A percentile compares a stretch with the other conserved stretches of the same genome.
Conservation (phyloP, 768 basidiomycete species). For the Leccinellum albellum region DNA sequence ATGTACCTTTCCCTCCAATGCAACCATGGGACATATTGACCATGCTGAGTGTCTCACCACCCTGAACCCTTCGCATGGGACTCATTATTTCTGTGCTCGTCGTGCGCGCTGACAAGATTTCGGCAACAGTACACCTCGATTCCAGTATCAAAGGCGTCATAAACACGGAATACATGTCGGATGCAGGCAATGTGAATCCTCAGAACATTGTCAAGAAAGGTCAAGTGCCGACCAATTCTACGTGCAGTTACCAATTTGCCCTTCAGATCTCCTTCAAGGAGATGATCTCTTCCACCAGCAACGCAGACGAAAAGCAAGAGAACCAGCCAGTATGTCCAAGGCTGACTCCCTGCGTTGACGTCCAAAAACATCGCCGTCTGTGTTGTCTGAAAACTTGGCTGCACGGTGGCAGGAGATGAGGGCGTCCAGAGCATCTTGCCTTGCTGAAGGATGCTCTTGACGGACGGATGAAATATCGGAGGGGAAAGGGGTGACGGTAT, state of each 20-base stretch:
- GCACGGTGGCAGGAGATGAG: conserved; percentile 29
- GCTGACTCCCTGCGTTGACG: conserved; percentile 11
- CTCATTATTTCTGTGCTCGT: conserved; percentile 78
- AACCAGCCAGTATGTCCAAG: conserved; percentile 20
- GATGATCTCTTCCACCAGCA: too few species aligned
- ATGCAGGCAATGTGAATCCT: conserved; percentile 38
- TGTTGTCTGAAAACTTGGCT: conserved; percentile 8
- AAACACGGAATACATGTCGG: conserved; percentile 53
- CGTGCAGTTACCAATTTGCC: too few species aligned
- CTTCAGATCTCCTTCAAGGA: too few species aligned
- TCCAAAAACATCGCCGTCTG: conserved; percentile 24
- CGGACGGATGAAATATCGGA: conserved; percentile 30
- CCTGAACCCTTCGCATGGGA: conserved; percentile 68
- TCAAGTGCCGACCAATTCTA: too few species aligned
- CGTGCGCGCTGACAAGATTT: conserved; percentile 42
- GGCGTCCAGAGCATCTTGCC: conserved; percentile 36
- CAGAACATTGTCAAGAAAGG: conserved; percentile 64
- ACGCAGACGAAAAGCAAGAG: conserved; percentile 24
- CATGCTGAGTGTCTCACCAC: conserved; percentile 94
- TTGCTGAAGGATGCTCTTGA: conserved; percentile 21
- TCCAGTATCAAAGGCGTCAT: conserved; percentile 89
- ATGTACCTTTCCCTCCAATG: conserved; percentile 61
- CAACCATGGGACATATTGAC: conserved; percentile 79
- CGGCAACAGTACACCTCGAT: conserved; percentile 74
- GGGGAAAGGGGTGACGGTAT: conserved; percentile 26